Base-by-base conservation (phyloP, 768 basidiomycete species). In the Tricholomella constricta region DNA sequence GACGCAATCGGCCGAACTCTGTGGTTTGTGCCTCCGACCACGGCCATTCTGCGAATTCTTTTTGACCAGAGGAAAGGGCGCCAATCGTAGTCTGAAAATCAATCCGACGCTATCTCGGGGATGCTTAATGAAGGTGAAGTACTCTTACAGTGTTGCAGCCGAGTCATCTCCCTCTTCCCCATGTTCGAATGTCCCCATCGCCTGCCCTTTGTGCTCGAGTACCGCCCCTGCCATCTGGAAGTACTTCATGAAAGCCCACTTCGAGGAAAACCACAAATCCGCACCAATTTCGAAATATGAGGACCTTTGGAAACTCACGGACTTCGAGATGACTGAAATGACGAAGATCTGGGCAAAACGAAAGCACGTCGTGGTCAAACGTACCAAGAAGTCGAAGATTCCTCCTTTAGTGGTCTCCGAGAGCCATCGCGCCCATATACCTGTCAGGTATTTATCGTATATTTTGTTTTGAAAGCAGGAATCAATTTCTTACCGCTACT, bases 111-210 rank as follows among this genome's bases (percentile, higher is more conserved):
- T 14, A 44, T 46, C 63, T 63, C 20, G 68, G 61, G 7, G 48
- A 10, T 43, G 23, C 25, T 26, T 37, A n/a, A 52, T 41, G 6
- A 42, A 37, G 19, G 15, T 56, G 12, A 52, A 15, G 1, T 57
- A 37, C 44, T 37, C 25, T 14, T 57, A 48, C 25, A 22, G 20
- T 17, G 31, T 43, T 6, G 64, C 56, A 5, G 37, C 36, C 15
- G 26, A 29, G 10, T 51, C 42, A 17, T 45, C 19, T 3, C 17
- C 14, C 2, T 45, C 34, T 2, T 53, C 52, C 8, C 65, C 63
- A 26, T 64, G 63, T 45, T 62, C 63, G 4, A 64, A 66, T 44
- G 58, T 61, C 14, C 65, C 63, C 17, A 26, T 63, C n/a, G 2
- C 5, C 27, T 65, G 64, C 45, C 57, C 52, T 0, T 40, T 59